phyloP scores from a whole-genome alignment of 352 stramenopile genomes.

The Pythium rishiriense region DNA sequence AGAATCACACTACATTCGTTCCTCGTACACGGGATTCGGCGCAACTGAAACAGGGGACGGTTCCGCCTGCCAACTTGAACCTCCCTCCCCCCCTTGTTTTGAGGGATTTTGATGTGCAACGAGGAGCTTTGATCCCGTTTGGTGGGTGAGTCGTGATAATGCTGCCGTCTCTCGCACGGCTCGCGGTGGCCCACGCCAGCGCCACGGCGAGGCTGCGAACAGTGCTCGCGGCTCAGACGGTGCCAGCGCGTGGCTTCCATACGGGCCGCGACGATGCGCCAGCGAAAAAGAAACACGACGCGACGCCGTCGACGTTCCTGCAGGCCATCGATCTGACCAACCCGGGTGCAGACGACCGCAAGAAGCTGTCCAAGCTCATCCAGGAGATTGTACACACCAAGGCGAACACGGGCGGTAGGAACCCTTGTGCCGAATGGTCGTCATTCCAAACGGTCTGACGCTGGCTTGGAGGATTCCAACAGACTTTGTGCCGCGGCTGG shows the following conservation, averaged over 20 bases:
- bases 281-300: neutral
- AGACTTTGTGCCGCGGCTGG: slow-evolving; percentile 82
- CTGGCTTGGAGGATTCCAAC: slow-evolving; percentile 2
- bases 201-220: neutral
- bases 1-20: neutral
- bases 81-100: neutral
- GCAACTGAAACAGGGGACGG: neutral
- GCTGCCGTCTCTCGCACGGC: slow-evolving; percentile 11
- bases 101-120: too few relatives aligned
- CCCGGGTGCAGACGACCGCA: slow-evolving; percentile 35
- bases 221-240: neutral
- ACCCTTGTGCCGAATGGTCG: neutral
- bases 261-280: neutral
- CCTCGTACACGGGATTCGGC: neutral
- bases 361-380: slow-evolving; percentile 65
- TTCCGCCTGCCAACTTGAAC: slow-evolving; percentile 16
- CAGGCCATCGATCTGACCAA: slow-evolving; percentile 50
- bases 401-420: slow-evolving; percentile 53
- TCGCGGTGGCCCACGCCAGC: neutral
- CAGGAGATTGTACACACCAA: slow-evolving; percentile 72
- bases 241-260: slow-evolving; percentile 5
- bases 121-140: neutral
- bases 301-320: slow-evolving; percentile 46
- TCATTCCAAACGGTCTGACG: neutral
- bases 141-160: neutral